These are phyloP conservation scores for Penicillium sp. DNA, from an alignment of 2,329 filamentous ascomycete species.

Conservation along the genomic window DNA sequence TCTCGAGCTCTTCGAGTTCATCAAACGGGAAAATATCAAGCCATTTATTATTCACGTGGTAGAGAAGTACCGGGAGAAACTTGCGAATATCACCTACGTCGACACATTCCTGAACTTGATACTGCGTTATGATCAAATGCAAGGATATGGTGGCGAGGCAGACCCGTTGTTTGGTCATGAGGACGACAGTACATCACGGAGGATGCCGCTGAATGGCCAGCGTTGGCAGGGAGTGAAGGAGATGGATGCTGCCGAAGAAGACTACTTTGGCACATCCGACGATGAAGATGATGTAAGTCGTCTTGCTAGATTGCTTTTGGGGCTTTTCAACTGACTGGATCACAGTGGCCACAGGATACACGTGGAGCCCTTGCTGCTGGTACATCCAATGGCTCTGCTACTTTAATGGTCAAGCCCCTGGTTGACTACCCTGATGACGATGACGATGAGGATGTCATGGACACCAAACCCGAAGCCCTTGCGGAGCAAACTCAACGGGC, in stretches of 20 bases:
- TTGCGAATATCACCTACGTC: constrained; percentile 76
- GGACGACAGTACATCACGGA: constrained; percentile 55
- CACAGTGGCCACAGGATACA: constrained; percentile 38
- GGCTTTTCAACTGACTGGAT: background rate
- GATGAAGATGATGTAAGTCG: constrained; percentile 68
- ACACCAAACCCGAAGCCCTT: constrained; percentile 46
- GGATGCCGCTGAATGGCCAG: constrained; percentile 55
- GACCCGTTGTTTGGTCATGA: constrained; percentile 72
- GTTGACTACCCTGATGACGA: constrained; percentile 95
- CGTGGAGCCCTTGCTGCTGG: constrained; percentile 33
- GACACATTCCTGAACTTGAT: constrained; percentile 80
- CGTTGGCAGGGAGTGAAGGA: constrained; percentile 75
- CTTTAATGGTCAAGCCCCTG: constrained; percentile 66
- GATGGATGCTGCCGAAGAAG: constrained; percentile 81
- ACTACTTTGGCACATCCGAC: constrained; percentile 90
- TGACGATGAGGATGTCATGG: constrained; percentile 74
- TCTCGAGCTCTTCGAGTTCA: constrained; percentile 88
- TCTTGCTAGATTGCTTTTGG: background rate
- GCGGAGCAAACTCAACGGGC: constrained; percentile 20
- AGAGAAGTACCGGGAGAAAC: constrained; percentile 75
- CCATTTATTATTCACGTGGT: constrained; percentile 81
- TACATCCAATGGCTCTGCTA: constrained; percentile 59
- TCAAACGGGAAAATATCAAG: constrained; percentile 79
- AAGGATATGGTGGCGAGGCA: constrained; percentile 63
- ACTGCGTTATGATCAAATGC: constrained; percentile 74